These are phyloP conservation scores for Akebia trifoliata DNA, from an alignment of 164 flowering plant genomes.

Conservation along the genomic window DNA sequence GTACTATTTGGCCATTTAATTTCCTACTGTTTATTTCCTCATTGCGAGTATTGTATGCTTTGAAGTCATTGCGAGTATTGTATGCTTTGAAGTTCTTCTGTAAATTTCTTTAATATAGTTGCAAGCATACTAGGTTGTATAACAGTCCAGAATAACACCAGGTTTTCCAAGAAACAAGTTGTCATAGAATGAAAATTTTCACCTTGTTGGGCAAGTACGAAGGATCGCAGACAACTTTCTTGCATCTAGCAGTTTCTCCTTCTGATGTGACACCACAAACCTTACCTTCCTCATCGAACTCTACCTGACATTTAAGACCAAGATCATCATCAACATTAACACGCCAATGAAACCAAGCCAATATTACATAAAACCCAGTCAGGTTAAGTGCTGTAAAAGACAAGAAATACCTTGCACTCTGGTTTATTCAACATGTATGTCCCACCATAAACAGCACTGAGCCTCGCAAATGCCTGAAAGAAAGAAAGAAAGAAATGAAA, in stretches of 20 bases:
- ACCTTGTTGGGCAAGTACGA: slow-evolving; percentile 95
- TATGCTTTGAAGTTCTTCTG: no score
- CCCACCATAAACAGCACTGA: slow-evolving; percentile 97
- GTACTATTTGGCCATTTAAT: no score
- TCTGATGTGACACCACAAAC: slow-evolving; percentile 87
- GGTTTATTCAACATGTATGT: slow-evolving; percentile 92
- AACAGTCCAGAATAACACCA: slow-evolving; percentile 4
- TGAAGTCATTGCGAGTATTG: not conserved
- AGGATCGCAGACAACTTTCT: slow-evolving; percentile 96
- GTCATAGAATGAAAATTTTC: slow-evolving; percentile 13
- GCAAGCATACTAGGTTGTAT: no score
- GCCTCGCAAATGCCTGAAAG: slow-evolving; percentile 85
- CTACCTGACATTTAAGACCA: slow-evolving; percentile 54
- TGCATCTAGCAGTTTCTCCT: slow-evolving; percentile 93
- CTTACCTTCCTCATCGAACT: slow-evolving; percentile 79
- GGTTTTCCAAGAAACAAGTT: not conserved
- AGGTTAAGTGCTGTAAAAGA: no score
- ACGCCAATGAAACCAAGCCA: no score
- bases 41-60: not conserved
- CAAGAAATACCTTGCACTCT: slow-evolving; percentile 73
- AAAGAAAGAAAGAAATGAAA: not conserved
- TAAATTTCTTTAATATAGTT: no score
- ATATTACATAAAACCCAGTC: not conserved
- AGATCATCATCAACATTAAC: no score
- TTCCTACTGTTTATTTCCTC: slow-evolving; percentile 1